Evolutionary conservation across 495 filamentous ascomycete species (phyloP), one percentile per base, ranked within the genome.

Genomic region (Podospora appendiculata): DNA sequence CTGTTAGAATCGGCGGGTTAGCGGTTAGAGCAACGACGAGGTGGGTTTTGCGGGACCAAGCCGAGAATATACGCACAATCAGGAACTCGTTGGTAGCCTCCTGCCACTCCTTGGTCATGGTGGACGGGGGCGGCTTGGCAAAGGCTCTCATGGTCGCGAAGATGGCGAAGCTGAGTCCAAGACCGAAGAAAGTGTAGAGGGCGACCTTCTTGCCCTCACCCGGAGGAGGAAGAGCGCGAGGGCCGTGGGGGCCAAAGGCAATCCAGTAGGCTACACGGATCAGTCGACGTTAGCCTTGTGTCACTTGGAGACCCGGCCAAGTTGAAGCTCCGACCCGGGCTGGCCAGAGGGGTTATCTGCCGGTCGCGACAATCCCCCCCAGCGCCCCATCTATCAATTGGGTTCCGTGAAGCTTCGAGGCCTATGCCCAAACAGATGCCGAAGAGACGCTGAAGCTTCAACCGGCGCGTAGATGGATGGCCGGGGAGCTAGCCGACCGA

Each of bases 51-150:
- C 25, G 25, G 45, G 3, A 46, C 10, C 43, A 1, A 17, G 14
- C 48, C 18, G 17, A 1, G 14, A 40, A 16, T 41, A 41, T 33
- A 58, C 69, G 58, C 59, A 94, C 92, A 81, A 81, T 87, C 64
- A 96, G 77, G 70, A 86, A 94, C 75, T 95, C 93, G 71, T 97
- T 92, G 54, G 82, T 79, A 51, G 83, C 85, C 77, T 95, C 89
- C 76, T 97, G 87, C 75, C 81, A 97, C 74, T 98, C 93, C 79
- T 87, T 87, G 71, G 74, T 91, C 89, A 98, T 92, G 59, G 93
- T 96, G 70, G 71, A 75, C 48, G 93, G 93, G 46, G 80, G 57
- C 36, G 79, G 76, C 65, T 82, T 80, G 55, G 86, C 88, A 63
- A 83, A 79, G 40, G 70, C 18, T 55, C 86, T 83, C 65, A 87